Percentiles rank a stretch among this genome's conserved stretches.
These are phyloP conservation scores for Acanthamoeba castellanii DNA, from an alignment of 208 protist genomes.

Conservation along the genomic window DNA sequence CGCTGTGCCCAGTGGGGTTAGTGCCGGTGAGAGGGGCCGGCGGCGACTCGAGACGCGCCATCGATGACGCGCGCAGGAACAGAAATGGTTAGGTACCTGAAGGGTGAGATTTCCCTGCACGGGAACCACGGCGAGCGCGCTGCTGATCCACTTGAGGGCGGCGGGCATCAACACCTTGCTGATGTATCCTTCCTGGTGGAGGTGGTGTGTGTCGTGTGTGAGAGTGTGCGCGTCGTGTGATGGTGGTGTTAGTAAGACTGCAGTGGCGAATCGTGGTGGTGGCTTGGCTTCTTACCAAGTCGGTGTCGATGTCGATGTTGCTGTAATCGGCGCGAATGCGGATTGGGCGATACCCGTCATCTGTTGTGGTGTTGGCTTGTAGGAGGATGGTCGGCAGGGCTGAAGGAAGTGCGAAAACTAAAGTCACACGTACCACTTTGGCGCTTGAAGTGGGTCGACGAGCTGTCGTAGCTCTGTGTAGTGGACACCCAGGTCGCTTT, in stretches of 20 bases:
- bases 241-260: too few species aligned
- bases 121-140: background rate
- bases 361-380: background rate
- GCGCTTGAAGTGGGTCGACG: background rate
- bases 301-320: slow-evolving; percentile 22
- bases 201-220: background rate
- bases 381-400: background rate
- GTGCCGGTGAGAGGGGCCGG: too few species aligned
- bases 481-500: background rate
- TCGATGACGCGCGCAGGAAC: background rate
- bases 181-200: slow-evolving; percentile 21
- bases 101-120: slow-evolving; percentile 33
- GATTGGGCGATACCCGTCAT: background rate
- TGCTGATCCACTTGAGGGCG: background rate
- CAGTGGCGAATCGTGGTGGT: background rate
- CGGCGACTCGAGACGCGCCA: background rate
- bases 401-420: too few species aligned
- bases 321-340: slow-evolving; percentile 12
- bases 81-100: background rate
- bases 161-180: background rate
- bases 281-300: background rate
- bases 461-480: background rate
- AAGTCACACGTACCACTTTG: background rate
- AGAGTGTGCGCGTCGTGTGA: too few species aligned
- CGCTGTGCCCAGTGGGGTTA: background rate